Evolutionary conservation across 2,329 filamentous ascomycete species (phyloP).

Genomic region (Rutstroemia sp.): DNA sequence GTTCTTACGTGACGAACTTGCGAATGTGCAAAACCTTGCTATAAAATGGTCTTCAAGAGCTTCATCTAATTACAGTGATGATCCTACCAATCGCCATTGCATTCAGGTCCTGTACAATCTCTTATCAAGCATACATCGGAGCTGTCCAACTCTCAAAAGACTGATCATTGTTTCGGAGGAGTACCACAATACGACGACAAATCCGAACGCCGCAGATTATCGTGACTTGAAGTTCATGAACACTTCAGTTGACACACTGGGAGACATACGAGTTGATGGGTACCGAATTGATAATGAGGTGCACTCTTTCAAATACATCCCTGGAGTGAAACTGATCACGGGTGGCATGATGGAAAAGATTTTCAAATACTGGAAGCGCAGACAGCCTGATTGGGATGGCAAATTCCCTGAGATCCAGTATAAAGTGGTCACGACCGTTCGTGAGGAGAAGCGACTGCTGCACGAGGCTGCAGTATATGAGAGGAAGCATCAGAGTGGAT

Average conservation of each 20-base stretch:
- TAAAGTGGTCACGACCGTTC: background rate
- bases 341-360: background rate
- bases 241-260: background rate
- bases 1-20: background rate
- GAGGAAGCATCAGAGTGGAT: background rate
- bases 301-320: background rate
- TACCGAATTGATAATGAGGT: background rate
- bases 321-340: background rate
- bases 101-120: background rate
- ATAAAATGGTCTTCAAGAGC: background rate
- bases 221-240: background rate
- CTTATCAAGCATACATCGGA: background rate
- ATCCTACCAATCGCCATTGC: background rate
- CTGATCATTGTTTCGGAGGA: background rate
- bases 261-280: background rate
- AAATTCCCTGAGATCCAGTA: background rate
- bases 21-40: background rate
- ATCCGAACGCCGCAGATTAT: background rate
- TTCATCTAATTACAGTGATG: background rate
- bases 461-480: background rate
- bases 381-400: background rate
- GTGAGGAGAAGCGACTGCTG: background rate
- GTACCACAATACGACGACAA: background rate
- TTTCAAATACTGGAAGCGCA: background rate
- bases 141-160: background rate